Conservation (phyloP, 2,329 filamentous ascomycete species). For the Pseudogymnoascus destructans region DNA sequence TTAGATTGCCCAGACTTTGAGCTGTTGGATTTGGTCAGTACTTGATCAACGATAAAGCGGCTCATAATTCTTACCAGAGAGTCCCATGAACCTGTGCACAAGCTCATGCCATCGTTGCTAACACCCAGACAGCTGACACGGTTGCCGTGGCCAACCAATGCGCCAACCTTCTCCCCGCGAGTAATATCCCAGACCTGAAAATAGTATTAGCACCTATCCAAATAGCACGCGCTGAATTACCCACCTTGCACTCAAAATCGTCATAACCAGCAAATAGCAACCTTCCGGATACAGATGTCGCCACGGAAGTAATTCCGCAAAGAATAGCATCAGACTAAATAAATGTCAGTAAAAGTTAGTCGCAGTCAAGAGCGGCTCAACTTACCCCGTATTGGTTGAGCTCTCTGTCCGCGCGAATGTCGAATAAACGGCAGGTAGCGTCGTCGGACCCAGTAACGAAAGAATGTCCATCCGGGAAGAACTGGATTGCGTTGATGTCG, state of each 20-base stretch:
- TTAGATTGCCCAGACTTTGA: constrained; percentile 68
- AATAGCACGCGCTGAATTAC: constrained; percentile 20
- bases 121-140: constrained; percentile 96
- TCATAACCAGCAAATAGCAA: constrained; percentile 95
- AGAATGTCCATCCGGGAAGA: constrained; percentile 97
- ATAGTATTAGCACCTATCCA: constrained; percentile 12
- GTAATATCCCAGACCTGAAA: constrained; percentile 91
- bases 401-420: constrained; percentile 86
- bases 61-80: constrained; percentile 62
- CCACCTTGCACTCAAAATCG: constrained; percentile 98
- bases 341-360: constrained; percentile 10
- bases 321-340: constrained; percentile 85
- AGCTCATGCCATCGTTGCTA: constrained; percentile 96
- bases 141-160: constrained; percentile 94
- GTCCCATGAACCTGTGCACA: constrained; percentile 99
- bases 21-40: constrained; percentile 37
- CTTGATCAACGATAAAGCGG: constrained; percentile 9
- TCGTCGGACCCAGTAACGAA: constrained; percentile 98
- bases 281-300: constrained; percentile 91
- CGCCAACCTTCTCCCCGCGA: constrained; percentile 91
- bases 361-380: constrained; percentile 15
- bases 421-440: constrained; percentile 91
- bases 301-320: constrained; percentile 95
- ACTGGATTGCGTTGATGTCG: constrained; percentile 98
- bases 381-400: constrained; percentile 56